Evolutionary conservation across 1,284 basidiomycete genomes (phyloP).

Genomic region (Hymenochaete sp.): DNA sequence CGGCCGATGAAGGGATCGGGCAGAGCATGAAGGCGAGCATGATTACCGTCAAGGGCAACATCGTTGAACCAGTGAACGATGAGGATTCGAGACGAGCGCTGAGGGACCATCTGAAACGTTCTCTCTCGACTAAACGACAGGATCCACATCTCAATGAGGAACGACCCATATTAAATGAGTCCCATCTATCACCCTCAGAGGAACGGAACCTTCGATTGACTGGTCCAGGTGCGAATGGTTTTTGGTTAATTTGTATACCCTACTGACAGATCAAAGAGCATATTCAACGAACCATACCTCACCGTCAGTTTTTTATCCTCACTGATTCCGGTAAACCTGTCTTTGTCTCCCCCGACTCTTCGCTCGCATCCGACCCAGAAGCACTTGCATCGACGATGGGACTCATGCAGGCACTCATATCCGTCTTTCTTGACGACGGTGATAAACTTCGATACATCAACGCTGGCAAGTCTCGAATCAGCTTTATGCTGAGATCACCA

Average conservation of each 20-base stretch:
- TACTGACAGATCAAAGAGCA: conserved; percentile 17
- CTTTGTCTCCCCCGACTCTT: conserved; percentile 38
- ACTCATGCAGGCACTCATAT: conserved; percentile 91
- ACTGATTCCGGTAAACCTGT: conserved; percentile 94
- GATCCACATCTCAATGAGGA: conserved; percentile 28
- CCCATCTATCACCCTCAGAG: background rate
- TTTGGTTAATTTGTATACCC: background rate
- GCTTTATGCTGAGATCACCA: conserved; percentile 79
- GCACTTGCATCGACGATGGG: conserved; percentile 77
- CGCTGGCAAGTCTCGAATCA: conserved; percentile 68
- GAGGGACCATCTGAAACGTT: conserved; percentile 60
- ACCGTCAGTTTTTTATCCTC: conserved; percentile 85
- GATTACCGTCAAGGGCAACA: conserved; percentile 35
- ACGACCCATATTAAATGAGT: conserved; percentile 1
- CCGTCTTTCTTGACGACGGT: conserved; percentile 79
- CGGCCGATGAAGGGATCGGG: conserved; percentile 14
- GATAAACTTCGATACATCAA: conserved; percentile 79
- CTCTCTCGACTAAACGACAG: conserved; percentile 44
- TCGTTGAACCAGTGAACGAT: conserved; percentile 33
- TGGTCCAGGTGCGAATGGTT: background rate
- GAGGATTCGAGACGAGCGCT: conserved; percentile 56
- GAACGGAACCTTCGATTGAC: background rate
- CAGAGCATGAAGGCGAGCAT: conserved; percentile 26
- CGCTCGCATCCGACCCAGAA: conserved; percentile 28
- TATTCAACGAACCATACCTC: conserved; percentile 40